Conservation (phyloP, 2,329 filamentous ascomycete species). For the Trichoderma sp. region DNA sequence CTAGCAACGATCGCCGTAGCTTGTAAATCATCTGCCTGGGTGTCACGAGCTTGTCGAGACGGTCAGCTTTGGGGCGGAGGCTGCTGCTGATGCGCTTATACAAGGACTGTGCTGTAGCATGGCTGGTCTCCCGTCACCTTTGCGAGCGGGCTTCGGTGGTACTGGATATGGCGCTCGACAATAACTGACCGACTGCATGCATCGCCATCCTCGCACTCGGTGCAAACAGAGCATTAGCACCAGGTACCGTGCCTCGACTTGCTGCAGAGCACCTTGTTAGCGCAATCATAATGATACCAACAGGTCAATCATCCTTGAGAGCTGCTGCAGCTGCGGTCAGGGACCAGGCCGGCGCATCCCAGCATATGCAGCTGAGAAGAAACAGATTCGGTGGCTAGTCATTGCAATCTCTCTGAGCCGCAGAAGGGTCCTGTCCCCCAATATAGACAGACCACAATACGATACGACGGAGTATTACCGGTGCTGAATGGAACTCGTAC, state of each 20-base stretch:
- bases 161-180: not conserved
- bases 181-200: not conserved
- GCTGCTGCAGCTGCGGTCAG: not conserved
- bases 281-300: not conserved
- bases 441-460: not conserved
- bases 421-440: not conserved
- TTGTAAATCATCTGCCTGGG: not conserved
- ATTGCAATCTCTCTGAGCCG: constrained; percentile 11
- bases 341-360: not conserved
- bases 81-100: not conserved
- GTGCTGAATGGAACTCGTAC: not conserved
- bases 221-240: not conserved
- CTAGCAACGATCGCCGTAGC: not conserved
- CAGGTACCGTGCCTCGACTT: constrained; percentile 8
- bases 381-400: not conserved
- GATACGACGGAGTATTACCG: constrained; percentile 1
- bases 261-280: constrained; percentile 10
- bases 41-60: not conserved
- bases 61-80: not conserved
- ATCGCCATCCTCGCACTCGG: not conserved
- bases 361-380: constrained; percentile 3
- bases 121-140: not conserved
- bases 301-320: not conserved
- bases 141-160: constrained; percentile 2
- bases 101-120: no score